Base-by-base conservation (phyloP, 2,329 filamentous ascomycete genomes). In the Hypoxylon sp. region DNA sequence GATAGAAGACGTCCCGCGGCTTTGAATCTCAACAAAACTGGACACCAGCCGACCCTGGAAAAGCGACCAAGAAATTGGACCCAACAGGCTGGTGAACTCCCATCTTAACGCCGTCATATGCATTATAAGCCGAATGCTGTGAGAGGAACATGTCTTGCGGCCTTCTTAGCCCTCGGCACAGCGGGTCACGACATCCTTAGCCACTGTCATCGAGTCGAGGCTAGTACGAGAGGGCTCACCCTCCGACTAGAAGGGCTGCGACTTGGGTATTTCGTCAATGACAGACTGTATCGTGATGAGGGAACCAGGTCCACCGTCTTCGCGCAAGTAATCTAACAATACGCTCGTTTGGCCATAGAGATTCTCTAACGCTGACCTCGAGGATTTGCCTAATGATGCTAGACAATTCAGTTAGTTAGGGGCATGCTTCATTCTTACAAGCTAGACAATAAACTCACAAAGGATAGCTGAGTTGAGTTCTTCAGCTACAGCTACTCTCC, bases 401-500 rank as follows among this genome's bases (percentile, higher is more conserved):
- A 53, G 38, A 16, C 9, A 16, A 30, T 53, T 44, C 4, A 4
- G 62, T 72, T 56, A 74, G 68, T 38, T 11, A 51, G 11, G 12
- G 11, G 18, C 38, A 7, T 24, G 6, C 5, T 28, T 11, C 9
- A 20, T 36, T 11, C 36, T 42, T 7, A 16, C 8, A 16, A 11
- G 28, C 16, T 14, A n/a, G 14, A 9, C 20, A 7, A 65, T 71
- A 58, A 57, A 84, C 89, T 81, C 82, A 97, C 93, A 89, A 64
- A 99, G 79, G 72, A 99, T 97, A 48, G 93, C 94, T 65, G 93
- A 92, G 78, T 98, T 98, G 60, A 99, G 83, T 78, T 97, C 94
- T 80, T 99, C 96, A 7, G 94, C 94, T 40, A 98, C 93, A 16
- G 88, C 84, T 16, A 89, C 87, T 44, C 96, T 84, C 1, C 92